phyloP scores from a whole-genome alignment of 257 asterid species.

The Primulina huaijiensis region DNA sequence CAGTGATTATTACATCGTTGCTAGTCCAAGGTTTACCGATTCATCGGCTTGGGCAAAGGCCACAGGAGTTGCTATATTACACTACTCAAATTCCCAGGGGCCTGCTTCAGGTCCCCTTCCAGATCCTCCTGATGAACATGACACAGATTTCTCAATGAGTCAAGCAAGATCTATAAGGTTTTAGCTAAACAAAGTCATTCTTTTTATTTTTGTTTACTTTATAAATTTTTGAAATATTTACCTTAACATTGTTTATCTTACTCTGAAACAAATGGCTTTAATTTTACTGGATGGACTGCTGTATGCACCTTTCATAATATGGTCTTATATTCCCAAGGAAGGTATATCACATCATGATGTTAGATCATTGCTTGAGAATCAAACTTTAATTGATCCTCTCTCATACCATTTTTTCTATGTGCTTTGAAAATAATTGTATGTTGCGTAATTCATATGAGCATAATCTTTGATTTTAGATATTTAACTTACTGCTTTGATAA shows the following conservation, averaged over 20 bases:
- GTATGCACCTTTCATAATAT: neutral
- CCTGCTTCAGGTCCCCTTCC: slow-evolving; percentile 97
- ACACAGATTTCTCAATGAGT: slow-evolving; percentile 84
- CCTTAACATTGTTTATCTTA: slow-evolving; percentile 8
- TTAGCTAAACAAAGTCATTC: slow-evolving; percentile 29
- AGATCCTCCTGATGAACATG: slow-evolving; percentile 81
- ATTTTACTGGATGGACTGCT: slow-evolving; percentile 6
- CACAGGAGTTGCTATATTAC: slow-evolving; percentile 76
- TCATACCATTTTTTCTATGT: slow-evolving; percentile 5
- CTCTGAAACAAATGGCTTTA: slow-evolving; percentile 12
- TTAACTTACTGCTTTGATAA: slow-evolving; percentile 19
- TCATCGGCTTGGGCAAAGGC: slow-evolving; percentile 53
- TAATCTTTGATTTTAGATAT: slow-evolving; percentile 19
- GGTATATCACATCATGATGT: slow-evolving; percentile 1
- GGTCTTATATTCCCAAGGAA: neutral
- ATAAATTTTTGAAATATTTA: slow-evolving; percentile 21
- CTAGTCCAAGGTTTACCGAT: slow-evolving; percentile 77
- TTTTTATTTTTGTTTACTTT: slow-evolving; percentile 22
- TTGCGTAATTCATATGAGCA: neutral
- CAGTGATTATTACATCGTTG: slow-evolving; percentile 83
- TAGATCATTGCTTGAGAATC: slow-evolving; percentile 13
- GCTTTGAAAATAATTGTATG: neutral
- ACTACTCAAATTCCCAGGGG: slow-evolving; percentile 75
- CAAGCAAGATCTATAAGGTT: slow-evolving; percentile 97
- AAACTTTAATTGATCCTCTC: slow-evolving; percentile 13